Percentiles rank a stretch among this genome's conserved stretches.
Conservation (phyloP, 2,329 filamentous ascomycete species). For the Arthrobotrys entomopaga region DNA sequence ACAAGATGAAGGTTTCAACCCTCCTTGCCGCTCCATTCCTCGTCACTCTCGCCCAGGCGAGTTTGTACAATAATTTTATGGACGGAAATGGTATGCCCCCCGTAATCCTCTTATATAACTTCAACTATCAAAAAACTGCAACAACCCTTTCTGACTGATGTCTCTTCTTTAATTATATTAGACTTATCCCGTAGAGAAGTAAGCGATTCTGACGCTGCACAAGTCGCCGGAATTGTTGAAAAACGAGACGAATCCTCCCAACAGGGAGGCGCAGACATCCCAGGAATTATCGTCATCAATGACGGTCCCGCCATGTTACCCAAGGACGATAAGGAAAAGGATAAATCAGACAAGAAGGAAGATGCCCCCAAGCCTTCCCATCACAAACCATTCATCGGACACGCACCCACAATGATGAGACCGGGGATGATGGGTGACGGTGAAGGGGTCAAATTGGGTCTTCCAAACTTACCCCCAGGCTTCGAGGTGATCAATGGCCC, state of each 20-base stretch:
- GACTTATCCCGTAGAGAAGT: constrained; percentile 3
- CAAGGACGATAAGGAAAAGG: neutral
- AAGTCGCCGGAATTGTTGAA: neutral
- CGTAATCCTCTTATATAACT: too few species aligned
- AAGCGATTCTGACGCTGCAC: neutral
- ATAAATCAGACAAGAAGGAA: neutral
- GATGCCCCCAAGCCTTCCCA: neutral
- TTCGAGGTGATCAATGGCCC: constrained; percentile 1
- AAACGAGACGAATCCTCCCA: neutral
- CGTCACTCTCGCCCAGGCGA: constrained; percentile 25
- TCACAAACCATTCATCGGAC: too few species aligned
- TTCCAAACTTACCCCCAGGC: neutral
- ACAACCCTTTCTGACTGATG: too few species aligned
- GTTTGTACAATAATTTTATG: constrained; percentile 3
- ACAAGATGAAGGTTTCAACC: constrained; percentile 38
- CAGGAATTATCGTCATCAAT: neutral
- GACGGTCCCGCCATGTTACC: constrained; percentile 2
- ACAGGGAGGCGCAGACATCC: neutral
- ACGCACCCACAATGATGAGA: neutral
- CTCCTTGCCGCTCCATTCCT: constrained; percentile 25
- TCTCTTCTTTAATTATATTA: too few species aligned
- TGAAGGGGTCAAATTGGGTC: neutral
- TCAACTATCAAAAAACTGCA: too few species aligned
- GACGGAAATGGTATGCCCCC: constrained; percentile 1
- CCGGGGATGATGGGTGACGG: neutral